Percentiles rank a stretch among this genome's conserved stretches.
Conservation (phyloP, 768 basidiomycete species). For the Tulasnella sp. region DNA sequence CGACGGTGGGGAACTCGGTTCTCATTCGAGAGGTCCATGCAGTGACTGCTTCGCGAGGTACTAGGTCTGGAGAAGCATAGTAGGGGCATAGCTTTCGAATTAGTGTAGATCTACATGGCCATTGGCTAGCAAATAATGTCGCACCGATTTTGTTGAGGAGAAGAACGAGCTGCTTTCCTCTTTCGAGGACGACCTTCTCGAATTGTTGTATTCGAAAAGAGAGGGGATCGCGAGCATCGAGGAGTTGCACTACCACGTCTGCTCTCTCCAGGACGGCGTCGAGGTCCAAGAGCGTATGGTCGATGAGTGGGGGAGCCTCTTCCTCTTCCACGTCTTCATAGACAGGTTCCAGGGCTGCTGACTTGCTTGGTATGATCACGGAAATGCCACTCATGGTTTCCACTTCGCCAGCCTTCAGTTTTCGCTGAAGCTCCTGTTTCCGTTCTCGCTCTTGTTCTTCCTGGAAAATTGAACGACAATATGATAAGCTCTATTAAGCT, state of each 20-base stretch:
- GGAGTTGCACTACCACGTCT: constrained; percentile 67
- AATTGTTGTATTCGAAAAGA: constrained; percentile 53
- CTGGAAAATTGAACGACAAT: not conserved
- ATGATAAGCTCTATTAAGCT: not conserved
- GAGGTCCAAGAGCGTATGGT: constrained; percentile 51
- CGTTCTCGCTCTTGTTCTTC: constrained; percentile 43
- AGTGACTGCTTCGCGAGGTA: constrained; percentile 62
- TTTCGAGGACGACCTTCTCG: constrained; percentile 41
- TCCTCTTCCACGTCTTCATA: constrained; percentile 37
- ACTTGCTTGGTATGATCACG: constrained; percentile 19
- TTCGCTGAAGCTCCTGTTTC: constrained; percentile 12
- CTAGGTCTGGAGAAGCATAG: constrained; percentile 60
- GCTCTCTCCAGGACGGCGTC: constrained; percentile 59
- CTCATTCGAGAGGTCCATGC: constrained; percentile 60
- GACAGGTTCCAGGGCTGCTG: constrained; percentile 19
- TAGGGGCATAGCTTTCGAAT: constrained; percentile 2
- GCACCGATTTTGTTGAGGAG: constrained; percentile 81
- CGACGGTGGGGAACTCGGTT: constrained; percentile 45
- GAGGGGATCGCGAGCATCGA: constrained; percentile 77
- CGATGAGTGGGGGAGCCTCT: constrained; percentile 49
- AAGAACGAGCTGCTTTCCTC: constrained; percentile 43
- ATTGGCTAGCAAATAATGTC: constrained; percentile 24
- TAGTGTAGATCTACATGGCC: not conserved
- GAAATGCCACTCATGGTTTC: not conserved
- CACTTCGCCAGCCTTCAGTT: not conserved